These are phyloP conservation scores for Xylaria sp. DNA, from an alignment of 2,329 filamentous ascomycete species.

Conservation along the genomic window DNA sequence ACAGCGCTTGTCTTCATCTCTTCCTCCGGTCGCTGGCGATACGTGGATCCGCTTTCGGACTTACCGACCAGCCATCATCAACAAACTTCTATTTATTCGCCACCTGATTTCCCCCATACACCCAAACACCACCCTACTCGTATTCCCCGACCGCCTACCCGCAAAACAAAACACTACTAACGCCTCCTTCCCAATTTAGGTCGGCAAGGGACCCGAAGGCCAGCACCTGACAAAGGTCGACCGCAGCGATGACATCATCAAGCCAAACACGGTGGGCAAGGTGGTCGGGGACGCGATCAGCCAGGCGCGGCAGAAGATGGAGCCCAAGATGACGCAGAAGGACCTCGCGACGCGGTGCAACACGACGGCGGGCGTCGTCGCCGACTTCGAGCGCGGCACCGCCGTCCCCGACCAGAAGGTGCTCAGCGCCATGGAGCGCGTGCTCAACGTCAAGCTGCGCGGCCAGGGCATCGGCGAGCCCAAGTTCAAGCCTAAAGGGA, in stretches of 20 bases:
- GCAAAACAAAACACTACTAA: slow-evolving; percentile 34
- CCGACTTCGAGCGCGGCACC: slow-evolving; percentile 84
- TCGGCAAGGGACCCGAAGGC: slow-evolving; percentile 75
- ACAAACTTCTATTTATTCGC: neutral
- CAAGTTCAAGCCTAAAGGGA: slow-evolving; percentile 81
- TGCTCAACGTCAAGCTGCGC: slow-evolving; percentile 88
- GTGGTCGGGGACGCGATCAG: slow-evolving; percentile 86
- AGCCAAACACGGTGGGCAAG: slow-evolving; percentile 89
- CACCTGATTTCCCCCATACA: neutral
- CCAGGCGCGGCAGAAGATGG: slow-evolving; percentile 80
- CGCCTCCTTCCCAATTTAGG: slow-evolving; percentile 49
- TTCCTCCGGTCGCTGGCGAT: neutral
- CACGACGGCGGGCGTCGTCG: slow-evolving; percentile 81
- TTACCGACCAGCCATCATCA: neutral
- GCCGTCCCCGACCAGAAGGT: slow-evolving; percentile 87
- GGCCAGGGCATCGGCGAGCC: slow-evolving; percentile 87
- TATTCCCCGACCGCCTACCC: neutral
- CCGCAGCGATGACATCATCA: slow-evolving; percentile 96
- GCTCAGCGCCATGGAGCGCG: slow-evolving; percentile 79
- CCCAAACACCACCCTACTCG: neutral
- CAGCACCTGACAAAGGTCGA: slow-evolving; percentile 98
- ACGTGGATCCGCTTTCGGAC: slow-evolving; percentile 16
- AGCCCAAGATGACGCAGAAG: slow-evolving; percentile 97
- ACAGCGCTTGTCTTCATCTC: neutral
- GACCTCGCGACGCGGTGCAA: slow-evolving; percentile 88